Percentiles rank a stretch among this genome's conserved stretches.
Evolutionary conservation across 495 filamentous ascomycete genomes (phyloP).

Genomic region (Trichoderma orchidacearum): DNA sequence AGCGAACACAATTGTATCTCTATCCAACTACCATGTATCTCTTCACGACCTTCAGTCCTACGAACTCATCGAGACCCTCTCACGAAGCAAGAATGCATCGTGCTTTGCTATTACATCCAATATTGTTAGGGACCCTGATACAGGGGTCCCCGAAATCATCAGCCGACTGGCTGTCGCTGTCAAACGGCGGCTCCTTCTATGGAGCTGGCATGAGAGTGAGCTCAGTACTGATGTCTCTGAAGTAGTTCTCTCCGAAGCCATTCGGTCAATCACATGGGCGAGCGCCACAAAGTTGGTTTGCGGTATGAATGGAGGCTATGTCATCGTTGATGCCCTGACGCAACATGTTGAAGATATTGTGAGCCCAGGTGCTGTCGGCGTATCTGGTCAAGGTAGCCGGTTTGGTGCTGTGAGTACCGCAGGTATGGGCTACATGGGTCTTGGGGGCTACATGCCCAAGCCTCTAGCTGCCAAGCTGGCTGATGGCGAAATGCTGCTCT

Average conservation of each 20-base stretch:
- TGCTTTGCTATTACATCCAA: conserved; percentile 89
- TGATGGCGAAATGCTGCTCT: conserved; percentile 73
- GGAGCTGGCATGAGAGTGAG: conserved; percentile 95
- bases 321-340: conserved; percentile 72
- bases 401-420: conserved; percentile 42
- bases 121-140: conserved; percentile 76
- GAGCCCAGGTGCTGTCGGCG: conserved; percentile 59
- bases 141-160: conserved; percentile 79
- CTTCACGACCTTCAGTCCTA: conserved; percentile 83
- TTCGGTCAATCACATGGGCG: conserved; percentile 81
- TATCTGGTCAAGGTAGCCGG: conserved; percentile 51
- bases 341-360: conserved; percentile 59
- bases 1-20: conserved; percentile 74
- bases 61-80: conserved; percentile 55
- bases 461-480: conserved; percentile 71
- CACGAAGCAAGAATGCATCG: conserved; percentile 72
- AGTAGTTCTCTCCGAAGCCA: conserved; percentile 61
- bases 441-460: conserved; percentile 80
- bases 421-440: conserved; percentile 90
- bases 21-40: conserved; percentile 76
- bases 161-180: conserved; percentile 82
- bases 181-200: conserved; percentile 77
- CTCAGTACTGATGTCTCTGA: conserved; percentile 59
- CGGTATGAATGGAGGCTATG: conserved; percentile 77
- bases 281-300: conserved; percentile 73